Conservation (phyloP, 305 asterid genomes). For the Plantago coronopus region DNA sequence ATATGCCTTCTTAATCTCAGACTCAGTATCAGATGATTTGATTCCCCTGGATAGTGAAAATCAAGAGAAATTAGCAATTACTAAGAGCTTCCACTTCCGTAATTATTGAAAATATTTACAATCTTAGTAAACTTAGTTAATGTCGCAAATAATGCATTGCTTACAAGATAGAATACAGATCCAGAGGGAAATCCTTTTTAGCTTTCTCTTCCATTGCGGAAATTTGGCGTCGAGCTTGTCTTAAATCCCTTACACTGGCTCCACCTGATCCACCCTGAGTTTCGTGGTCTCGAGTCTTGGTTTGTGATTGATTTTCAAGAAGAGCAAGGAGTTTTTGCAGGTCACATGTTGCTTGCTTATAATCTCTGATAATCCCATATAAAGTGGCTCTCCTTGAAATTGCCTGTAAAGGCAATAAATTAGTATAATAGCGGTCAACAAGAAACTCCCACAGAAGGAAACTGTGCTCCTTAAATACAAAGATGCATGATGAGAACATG, state of each 20-base stretch:
- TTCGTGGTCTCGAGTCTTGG: conserved; percentile 34
- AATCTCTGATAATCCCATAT: conserved; percentile 85
- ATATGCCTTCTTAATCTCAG: conserved; percentile 92
- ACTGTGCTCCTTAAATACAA: too few species aligned
- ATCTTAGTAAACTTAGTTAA: not conserved
- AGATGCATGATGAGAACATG: not conserved
- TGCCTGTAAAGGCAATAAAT: conserved; percentile 47
- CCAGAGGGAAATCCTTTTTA: conserved; percentile 50
- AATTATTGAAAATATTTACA: not conserved
- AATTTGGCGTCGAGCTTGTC: conserved; percentile 60
- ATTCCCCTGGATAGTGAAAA: conserved; percentile 63
- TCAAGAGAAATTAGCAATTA: conserved; percentile 17
- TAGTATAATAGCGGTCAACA: too few species aligned
- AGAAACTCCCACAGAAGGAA: too few species aligned
- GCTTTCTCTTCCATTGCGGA: conserved; percentile 61
- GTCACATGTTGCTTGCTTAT: conserved; percentile 70
- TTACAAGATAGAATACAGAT: conserved; percentile 84
- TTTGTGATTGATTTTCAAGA: conserved; percentile 52
- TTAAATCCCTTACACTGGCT: conserved; percentile 57
- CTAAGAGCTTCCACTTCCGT: not conserved
- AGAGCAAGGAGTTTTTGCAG: conserved; percentile 61
- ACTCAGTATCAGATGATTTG: conserved; percentile 67
- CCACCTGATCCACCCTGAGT: conserved; percentile 43
- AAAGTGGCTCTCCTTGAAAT: conserved; percentile 86
- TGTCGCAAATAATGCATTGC: conserved; percentile 13